Conservation (phyloP, 2,329 filamentous ascomycete species). For the Calonectria henricotiae region DNA sequence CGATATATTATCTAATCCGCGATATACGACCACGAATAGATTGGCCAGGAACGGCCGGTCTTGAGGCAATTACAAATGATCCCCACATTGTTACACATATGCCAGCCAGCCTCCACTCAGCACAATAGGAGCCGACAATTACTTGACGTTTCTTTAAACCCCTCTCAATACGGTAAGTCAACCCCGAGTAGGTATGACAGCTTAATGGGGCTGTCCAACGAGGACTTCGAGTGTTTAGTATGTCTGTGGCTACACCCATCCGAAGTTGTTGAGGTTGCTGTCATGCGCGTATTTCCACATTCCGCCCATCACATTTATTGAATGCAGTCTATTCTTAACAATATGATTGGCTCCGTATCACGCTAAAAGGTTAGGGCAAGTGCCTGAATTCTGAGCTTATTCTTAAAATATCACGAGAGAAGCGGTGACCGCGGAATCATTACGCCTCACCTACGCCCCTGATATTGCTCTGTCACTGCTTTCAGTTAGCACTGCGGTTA, state of each 20-base stretch:
- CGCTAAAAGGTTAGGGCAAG: background rate
- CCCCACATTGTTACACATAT: slow-evolving; percentile 13
- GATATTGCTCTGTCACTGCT: background rate
- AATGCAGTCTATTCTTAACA: background rate
- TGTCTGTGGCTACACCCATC: background rate
- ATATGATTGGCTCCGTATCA: background rate
- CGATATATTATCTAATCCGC: slow-evolving; percentile 8
- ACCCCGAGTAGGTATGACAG: background rate
- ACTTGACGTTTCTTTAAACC: background rate
- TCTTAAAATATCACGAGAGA: background rate
- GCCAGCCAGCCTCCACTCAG: background rate
- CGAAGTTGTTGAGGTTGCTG: background rate
- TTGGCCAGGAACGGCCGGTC: background rate
- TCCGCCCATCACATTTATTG: background rate
- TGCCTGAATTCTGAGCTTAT: background rate
- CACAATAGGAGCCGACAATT: background rate
- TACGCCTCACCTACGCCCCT: background rate
- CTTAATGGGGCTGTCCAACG: background rate
- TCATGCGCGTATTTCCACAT: background rate
- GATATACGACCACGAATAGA: slow-evolving; percentile 4
- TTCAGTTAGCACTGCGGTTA: background rate
- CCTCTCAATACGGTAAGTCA: background rate
- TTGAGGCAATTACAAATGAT: background rate
- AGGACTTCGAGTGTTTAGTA: background rate
- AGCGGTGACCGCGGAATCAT: background rate